phyloP scores from a whole-genome alignment of 805 yeast species.

The Saccharomycopsis vini region DNA sequence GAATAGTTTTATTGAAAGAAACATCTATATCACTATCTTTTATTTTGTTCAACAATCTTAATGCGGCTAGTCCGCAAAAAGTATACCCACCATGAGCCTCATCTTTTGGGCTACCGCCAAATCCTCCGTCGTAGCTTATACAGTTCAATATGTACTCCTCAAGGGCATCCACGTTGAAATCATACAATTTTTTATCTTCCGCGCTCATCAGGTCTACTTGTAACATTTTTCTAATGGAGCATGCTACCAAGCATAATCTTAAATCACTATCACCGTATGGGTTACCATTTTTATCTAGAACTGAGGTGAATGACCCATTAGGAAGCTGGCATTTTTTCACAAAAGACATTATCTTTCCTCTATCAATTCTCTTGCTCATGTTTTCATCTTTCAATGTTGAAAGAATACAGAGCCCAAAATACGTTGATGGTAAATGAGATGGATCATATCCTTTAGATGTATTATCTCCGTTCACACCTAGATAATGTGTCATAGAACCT shows the following conservation, averaged over 20 bases:
- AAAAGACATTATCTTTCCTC: constrained; percentile 39
- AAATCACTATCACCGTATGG: constrained; percentile 60
- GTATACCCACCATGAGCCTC: constrained; percentile 88
- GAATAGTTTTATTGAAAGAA: constrained; percentile 29
- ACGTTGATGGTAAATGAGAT: constrained; percentile 66
- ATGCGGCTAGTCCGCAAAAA: constrained; percentile 68
- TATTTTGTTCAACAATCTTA: constrained; percentile 33
- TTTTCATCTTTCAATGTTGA: constrained; percentile 41
- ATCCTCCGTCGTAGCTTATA: constrained; percentile 57
- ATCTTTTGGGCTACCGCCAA: constrained; percentile 39
- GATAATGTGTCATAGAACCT: constrained; percentile 42
- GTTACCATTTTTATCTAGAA: constrained; percentile 26
- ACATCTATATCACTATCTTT: constrained; percentile 3
- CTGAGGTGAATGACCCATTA: constrained; percentile 50
- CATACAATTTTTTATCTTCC: constrained; percentile 23
- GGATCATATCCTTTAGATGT: constrained; percentile 37
- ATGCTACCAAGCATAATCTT: constrained; percentile 67
- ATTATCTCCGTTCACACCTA: constrained; percentile 15
- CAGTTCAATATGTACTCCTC: constrained; percentile 30
- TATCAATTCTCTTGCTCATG: constrained; percentile 30
- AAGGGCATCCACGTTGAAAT: constrained; percentile 36
- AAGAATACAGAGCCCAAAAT: constrained; percentile 58
- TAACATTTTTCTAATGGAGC: constrained; percentile 47
- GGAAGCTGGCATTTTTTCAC: constrained; percentile 52
- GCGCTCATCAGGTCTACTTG: constrained; percentile 29